Base-by-base conservation (phyloP, 129 eudicot genomes). In the Gnaphalium uliginosum region DNA sequence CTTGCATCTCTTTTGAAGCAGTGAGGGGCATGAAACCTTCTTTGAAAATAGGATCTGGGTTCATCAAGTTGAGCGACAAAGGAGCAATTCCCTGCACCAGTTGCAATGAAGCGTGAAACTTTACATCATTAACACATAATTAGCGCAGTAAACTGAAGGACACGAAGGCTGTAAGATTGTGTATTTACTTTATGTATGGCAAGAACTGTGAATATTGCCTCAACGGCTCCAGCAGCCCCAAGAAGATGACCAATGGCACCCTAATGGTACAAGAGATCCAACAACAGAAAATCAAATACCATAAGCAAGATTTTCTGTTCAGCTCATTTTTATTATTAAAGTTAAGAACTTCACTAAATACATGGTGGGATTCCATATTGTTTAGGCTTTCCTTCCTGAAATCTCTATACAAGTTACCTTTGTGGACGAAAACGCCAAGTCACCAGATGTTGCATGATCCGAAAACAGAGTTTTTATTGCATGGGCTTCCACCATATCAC, bases 171-270 rank as follows among this genome's bases (percentile, higher is more conserved):
- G 2, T 17, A 22, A 48, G 62, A 71, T 35, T 18, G 6, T 15
- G 64, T 72, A 21, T 78, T 85, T 82, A 93, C 98, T 24, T 85
- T 78, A 80, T 87, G 96, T 66, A 94, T 87, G 58, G 98, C 88
- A 78, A 94, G 81, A 81, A 88, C 74, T 11, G 93, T 37, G 70
- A 94, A 90, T 69, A 94, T 84, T 25, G 98, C 97, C 86, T 94
- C 98, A 66, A 94, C 98, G 9, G 98, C 89, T 82, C 98, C 98
- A 81, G 98, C 98, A 51, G 98, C 98, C 41, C 98, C 98, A 57
- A 94, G 89, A 35, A 94, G 98, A 89, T 94, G 98, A 48, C 98
- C 96, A 2, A 78, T 73, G 58, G 98, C 98, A 78, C 98, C 98
- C 98, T 93, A 78, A 65, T 27, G 10, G 60, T 54, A 69, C 43